Conservation (phyloP, 139 green algal genomes). For the Ettlia oleoabundans region DNA sequence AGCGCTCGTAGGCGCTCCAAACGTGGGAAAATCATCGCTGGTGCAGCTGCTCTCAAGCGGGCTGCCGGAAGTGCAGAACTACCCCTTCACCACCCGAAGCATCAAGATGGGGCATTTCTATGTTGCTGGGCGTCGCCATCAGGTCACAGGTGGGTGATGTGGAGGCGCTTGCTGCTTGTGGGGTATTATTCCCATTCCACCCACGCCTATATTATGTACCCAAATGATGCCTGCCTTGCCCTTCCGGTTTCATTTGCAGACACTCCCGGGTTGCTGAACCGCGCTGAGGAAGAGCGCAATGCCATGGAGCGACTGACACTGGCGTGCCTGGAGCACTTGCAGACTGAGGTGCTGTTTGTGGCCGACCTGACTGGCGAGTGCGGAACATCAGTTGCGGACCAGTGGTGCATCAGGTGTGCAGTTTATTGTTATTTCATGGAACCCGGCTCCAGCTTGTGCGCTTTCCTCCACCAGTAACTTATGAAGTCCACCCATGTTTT, state of each 20-base stretch:
- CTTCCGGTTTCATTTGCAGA: slow-evolving; percentile 93
- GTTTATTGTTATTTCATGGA: background rate
- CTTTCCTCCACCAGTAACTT: background rate
- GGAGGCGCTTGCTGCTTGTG: too few species aligned
- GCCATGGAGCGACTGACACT: slow-evolving; percentile 96
- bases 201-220: too few species aligned
- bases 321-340: slow-evolving; percentile 87
- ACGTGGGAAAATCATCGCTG: slow-evolving; percentile 95
- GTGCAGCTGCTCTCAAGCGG: slow-evolving; percentile 88
- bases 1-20: slow-evolving; percentile 88
- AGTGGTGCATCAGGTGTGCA: slow-evolving; percentile 70
- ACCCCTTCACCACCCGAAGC: slow-evolving; percentile 97
- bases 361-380: slow-evolving; percentile 92
- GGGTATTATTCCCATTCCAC: too few species aligned
- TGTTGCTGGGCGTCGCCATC: slow-evolving; percentile 77
- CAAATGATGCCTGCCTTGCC: too few species aligned
- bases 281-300: slow-evolving; percentile 86
- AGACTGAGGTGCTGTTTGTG: slow-evolving; percentile 89
- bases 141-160: slow-evolving; percentile 62
- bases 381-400: slow-evolving; percentile 79
- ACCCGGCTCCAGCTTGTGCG: background rate
- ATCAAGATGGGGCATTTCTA: slow-evolving; percentile 99
- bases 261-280: slow-evolving; percentile 92
- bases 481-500: slow-evolving; percentile 15
- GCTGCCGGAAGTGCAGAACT: slow-evolving; percentile 92